These are phyloP conservation scores for Apiotrichum gracile DNA, from an alignment of 1,284 basidiomycete genomes.

Conservation along the genomic window DNA sequence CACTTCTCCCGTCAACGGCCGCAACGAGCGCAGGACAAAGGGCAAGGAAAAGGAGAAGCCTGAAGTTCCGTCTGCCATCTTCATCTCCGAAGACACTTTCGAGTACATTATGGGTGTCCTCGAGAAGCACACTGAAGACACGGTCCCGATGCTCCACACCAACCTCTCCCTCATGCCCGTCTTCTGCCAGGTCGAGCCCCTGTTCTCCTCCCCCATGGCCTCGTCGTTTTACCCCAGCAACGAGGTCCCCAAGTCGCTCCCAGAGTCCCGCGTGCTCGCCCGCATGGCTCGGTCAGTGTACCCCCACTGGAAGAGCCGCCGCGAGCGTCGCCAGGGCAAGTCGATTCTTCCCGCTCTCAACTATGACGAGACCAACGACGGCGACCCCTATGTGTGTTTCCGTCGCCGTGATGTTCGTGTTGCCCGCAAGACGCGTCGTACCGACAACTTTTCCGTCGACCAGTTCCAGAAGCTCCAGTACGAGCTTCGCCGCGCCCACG, in stretches of 20 bases:
- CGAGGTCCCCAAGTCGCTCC: constrained; percentile 58
- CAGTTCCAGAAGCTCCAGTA: constrained; percentile 72
- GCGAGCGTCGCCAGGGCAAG: constrained; percentile 66
- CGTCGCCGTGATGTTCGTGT: constrained; percentile 91
- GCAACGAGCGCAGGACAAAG: constrained; percentile 44
- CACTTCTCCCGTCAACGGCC: constrained; percentile 29
- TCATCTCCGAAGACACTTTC: constrained; percentile 82
- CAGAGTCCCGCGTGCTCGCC: constrained; percentile 54
- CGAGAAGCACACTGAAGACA: constrained; percentile 86
- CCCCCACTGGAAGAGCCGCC: constrained; percentile 73
- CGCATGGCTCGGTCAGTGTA: constrained; percentile 66
- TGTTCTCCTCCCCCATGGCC: constrained; percentile 58
- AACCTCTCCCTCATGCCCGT: constrained; percentile 57
- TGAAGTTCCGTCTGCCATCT: constrained; percentile 44
- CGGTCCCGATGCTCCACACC: constrained; percentile 81
- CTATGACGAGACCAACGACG: constrained; percentile 86
- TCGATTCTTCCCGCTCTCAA: constrained; percentile 73
- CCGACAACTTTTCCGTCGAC: constrained; percentile 81
- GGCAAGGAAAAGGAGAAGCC: constrained; percentile 47
- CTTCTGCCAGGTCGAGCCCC: constrained; percentile 70
- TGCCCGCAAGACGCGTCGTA: constrained; percentile 86
- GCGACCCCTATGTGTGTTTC: constrained; percentile 98
- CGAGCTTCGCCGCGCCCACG: constrained; percentile 67
- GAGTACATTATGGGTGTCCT: constrained; percentile 93
- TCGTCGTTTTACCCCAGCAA: constrained; percentile 60